Evolutionary conservation across 495 filamentous ascomycete species (phyloP).

Genomic region (Penicillium verhagenii): DNA sequence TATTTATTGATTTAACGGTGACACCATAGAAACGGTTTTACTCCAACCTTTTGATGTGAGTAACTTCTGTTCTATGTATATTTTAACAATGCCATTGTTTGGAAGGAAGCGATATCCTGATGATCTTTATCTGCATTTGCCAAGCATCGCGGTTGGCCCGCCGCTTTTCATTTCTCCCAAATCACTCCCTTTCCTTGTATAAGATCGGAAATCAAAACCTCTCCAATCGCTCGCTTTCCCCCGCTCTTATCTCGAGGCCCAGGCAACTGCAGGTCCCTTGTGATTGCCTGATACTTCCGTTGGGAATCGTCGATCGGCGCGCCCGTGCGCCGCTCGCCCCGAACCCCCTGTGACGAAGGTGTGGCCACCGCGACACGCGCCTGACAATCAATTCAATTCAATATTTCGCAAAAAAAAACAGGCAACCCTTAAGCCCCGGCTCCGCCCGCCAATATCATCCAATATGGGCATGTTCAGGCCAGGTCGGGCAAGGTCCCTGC

Average conservation of each 20-base stretch:
- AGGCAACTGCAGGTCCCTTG: not conserved
- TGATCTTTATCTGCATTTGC: not conserved
- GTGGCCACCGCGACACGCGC: not conserved
- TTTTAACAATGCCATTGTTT: no score
- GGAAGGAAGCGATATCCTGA: not conserved
- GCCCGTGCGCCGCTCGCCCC: conserved; percentile 23
- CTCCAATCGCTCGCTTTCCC: not conserved
- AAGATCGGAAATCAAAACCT: not conserved
- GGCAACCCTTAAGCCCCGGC: not conserved
- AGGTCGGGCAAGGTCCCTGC: conserved; percentile 30
- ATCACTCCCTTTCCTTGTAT: not conserved
- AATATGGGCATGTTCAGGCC: conserved; percentile 34
- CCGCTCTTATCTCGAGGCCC: not conserved
- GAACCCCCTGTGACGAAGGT: conserved; percentile 17
- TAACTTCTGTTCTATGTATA: no score
- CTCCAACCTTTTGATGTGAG: no score
- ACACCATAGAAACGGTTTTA: no score
- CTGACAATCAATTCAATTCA: not conserved
- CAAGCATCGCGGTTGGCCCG: not conserved
- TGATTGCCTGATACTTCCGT: conserved; percentile 1
- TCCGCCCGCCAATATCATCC: not conserved
- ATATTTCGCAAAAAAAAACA: no score
- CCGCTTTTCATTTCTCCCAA: not conserved
- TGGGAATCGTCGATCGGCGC: conserved; percentile 15
- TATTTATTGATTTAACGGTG: no score